Conservation (phyloP, 495 filamentous ascomycete genomes). For the Hapsidospora chrysogenum region DNA sequence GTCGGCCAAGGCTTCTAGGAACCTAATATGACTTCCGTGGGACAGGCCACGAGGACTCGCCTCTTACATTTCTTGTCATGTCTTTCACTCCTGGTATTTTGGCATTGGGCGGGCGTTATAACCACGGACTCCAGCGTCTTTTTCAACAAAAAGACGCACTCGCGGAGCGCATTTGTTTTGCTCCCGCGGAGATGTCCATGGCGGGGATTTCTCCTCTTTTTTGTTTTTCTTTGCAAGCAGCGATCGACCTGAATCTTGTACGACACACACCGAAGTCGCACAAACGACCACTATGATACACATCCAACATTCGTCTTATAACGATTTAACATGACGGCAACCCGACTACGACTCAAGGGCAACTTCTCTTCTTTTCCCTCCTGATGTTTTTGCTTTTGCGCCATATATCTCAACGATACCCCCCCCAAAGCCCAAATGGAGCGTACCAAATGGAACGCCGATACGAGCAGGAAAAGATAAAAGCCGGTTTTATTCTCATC, state of each 20-base stretch:
- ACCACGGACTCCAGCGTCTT: slow-evolving; percentile 1
- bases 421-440: too few relatives aligned
- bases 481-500: too few relatives aligned
- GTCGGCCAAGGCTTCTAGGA: not conserved
- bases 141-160: slow-evolving; percentile 6
- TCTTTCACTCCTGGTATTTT: not conserved
- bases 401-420: slow-evolving; percentile 7
- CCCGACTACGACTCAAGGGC: not conserved
- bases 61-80: not conserved
- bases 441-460: too few relatives aligned
- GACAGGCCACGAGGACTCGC: not conserved
- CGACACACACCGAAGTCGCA: not conserved
- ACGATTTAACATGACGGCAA: not conserved
- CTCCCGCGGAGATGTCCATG: not conserved
- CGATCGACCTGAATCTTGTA: too few relatives aligned
- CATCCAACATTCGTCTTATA: not conserved
- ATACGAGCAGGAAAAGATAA: too few relatives aligned
- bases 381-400: not conserved
- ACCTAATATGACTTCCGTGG: not conserved
- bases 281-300: not conserved
- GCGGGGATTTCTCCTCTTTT: not conserved
- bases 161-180: not conserved
- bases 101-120: not conserved
- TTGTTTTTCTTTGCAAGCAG: not conserved
- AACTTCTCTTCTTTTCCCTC: too few relatives aligned